Conservation (phyloP, 805 yeast species). For the Ogataea philodendri region DNA sequence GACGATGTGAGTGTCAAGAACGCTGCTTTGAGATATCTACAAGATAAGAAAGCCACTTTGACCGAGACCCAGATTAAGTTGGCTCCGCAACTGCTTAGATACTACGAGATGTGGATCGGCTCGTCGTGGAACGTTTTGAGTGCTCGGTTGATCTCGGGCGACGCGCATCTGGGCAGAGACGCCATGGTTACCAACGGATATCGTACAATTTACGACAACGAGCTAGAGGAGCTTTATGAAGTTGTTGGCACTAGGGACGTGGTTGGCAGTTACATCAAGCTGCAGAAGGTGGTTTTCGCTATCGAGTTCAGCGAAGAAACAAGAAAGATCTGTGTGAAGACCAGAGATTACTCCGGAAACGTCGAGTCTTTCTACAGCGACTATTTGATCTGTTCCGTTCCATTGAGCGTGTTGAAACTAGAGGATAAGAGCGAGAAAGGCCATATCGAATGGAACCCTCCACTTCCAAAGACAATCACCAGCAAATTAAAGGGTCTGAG, state of each 20-base stretch:
- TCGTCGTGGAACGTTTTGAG: conserved; percentile 62
- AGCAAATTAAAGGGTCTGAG: conserved; percentile 31
- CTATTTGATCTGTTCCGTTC: conserved; percentile 48
- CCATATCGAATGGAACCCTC: conserved; percentile 32
- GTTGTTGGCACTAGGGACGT: conserved; percentile 15
- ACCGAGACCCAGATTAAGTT: conserved; percentile 48
- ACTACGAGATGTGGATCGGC: conserved; percentile 75
- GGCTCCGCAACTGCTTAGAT: conserved; percentile 52
- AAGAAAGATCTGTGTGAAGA: conserved; percentile 23
- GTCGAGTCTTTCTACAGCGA: conserved; percentile 29
- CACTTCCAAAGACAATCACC: conserved; percentile 35
- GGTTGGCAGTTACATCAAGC: conserved; percentile 18
- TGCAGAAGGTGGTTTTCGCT: conserved; percentile 27
- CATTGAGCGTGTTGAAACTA: conserved; percentile 46
- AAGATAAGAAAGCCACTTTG: conserved; percentile 43
- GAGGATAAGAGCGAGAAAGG: conserved; percentile 27
- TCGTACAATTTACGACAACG: conserved; percentile 35
- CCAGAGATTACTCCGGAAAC: conserved; percentile 13
- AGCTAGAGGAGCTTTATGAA: conserved; percentile 28
- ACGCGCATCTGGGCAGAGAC: conserved; percentile 55
- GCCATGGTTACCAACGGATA: conserved; percentile 63
- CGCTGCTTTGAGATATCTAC: conserved; percentile 47
- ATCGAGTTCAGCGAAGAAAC: conserved; percentile 23
- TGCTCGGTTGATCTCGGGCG: conserved; percentile 49
- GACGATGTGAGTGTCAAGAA: conserved; percentile 57